These are phyloP conservation scores for Staphylotrichum tortipilum DNA, from an alignment of 495 filamentous ascomycete genomes.

Conservation along the genomic window DNA sequence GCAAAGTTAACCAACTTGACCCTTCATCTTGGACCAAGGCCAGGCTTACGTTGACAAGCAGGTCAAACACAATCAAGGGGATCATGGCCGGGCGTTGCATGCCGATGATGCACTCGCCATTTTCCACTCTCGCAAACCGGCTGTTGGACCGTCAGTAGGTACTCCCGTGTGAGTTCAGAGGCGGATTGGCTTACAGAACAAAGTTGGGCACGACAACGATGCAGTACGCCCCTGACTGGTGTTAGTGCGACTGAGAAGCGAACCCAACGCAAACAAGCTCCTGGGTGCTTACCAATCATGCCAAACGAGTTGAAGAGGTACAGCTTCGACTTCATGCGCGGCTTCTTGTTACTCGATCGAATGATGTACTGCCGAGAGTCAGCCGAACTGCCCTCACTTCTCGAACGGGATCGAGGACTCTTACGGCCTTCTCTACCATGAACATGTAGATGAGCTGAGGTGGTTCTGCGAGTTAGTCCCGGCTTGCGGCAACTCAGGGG, in stretches of 20 bases:
- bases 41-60: constrained; percentile 38
- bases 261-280: background rate
- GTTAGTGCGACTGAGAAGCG: constrained; percentile 12
- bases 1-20: background rate
- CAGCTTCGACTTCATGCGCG: constrained; percentile 38
- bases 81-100: constrained; percentile 43
- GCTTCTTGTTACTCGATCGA: constrained; percentile 30
- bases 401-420: background rate
- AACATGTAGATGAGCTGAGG: constrained; percentile 44
- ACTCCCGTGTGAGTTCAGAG: background rate
- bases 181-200: constrained; percentile 35
- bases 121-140: constrained; percentile 37
- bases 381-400: background rate
- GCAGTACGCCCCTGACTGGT: constrained; percentile 31
- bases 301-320: constrained; percentile 47
- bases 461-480: background rate
- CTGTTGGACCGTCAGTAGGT: constrained; percentile 19
- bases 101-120: constrained; percentile 44
- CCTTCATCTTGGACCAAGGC: background rate
- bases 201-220: constrained; percentile 43
- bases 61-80: constrained; percentile 42
- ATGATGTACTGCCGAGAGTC: constrained; percentile 37
- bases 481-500: background rate
- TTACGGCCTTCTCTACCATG: constrained; percentile 45
- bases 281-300: constrained; percentile 34